Percentiles rank a stretch among this genome's conserved stretches.
These are phyloP conservation scores for Warburgia ugandensis DNA, from an alignment of 164 flowering plant genomes.

Conservation along the genomic window DNA sequence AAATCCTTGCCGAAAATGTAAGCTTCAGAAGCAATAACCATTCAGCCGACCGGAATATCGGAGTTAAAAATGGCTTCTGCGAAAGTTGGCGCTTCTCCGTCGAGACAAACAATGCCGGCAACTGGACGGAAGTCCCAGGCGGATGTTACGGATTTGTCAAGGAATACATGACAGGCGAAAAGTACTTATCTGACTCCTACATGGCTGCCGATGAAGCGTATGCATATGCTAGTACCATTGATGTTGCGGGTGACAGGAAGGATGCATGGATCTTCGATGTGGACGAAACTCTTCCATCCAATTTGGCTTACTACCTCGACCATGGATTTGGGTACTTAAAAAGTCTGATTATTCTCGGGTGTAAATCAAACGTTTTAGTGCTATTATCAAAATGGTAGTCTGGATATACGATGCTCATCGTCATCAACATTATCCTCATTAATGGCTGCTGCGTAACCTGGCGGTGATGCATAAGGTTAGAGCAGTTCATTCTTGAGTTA, in stretches of 20 bases:
- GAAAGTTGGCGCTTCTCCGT: conserved; percentile 73
- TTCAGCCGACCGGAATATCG: too few species aligned
- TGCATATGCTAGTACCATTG: conserved; percentile 33
- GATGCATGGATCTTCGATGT: conserved; percentile 87
- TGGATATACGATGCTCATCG: too few species aligned
- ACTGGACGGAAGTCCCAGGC: conserved; percentile 45
- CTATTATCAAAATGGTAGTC: too few species aligned
- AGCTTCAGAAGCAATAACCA: neutral
- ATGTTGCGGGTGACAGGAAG: conserved; percentile 46
- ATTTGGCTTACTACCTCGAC: conserved; percentile 49
- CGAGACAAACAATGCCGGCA: conserved; percentile 72
- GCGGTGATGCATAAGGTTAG: too few species aligned
- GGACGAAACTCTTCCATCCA: conserved; percentile 78
- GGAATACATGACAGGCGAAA: conserved; percentile 53
- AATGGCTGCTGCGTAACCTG: too few species aligned
- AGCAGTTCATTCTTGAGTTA: too few species aligned
- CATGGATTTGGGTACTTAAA: conserved; percentile 70
- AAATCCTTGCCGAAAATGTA: neutral
- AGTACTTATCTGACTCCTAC: conserved; percentile 49
- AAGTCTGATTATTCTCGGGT: too few species aligned
- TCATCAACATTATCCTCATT: too few species aligned
- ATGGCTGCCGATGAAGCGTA: conserved; percentile 36
- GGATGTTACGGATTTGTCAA: conserved; percentile 41
- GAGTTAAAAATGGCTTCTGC: too few species aligned
- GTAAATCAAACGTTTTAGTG: too few species aligned